Conservation (phyloP, 352 stramenopile species). For the Pythium apleroticum region DNA sequence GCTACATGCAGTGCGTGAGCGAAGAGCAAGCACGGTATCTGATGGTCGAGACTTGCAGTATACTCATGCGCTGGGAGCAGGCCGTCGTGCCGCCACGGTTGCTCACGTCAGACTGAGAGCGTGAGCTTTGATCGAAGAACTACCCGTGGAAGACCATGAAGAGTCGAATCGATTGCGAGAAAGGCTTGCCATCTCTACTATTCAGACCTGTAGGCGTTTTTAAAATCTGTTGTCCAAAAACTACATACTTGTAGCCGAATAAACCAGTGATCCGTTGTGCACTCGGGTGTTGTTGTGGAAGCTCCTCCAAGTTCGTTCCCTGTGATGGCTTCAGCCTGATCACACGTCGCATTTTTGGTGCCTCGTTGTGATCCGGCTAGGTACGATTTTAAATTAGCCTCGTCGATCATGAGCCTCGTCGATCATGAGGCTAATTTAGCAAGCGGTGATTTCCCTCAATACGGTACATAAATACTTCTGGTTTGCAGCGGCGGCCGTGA, state of each 20-base stretch:
- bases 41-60: constrained; percentile 51
- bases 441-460: too few species aligned
- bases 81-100: constrained; percentile 45
- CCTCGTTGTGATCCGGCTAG: background rate
- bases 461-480: too few species aligned
- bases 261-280: too few species aligned
- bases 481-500: too few species aligned
- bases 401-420: background rate
- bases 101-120: constrained; percentile 26
- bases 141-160: too few species aligned
- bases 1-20: constrained; percentile 36
- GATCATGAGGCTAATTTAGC: background rate
- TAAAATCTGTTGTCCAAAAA: too few species aligned
- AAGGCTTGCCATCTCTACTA: too few species aligned
- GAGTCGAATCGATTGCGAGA: too few species aligned
- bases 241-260: too few species aligned
- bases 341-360: background rate
- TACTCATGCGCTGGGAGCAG: constrained; percentile 64
- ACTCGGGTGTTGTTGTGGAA: too few species aligned
- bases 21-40: constrained; percentile 49
- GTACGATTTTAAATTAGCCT: background rate
- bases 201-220: background rate
- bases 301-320: too few species aligned
- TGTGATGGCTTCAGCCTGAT: background rate
- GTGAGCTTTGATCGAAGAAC: too few species aligned